Percentiles rank a stretch among this genome's conserved stretches.
phyloP scores from a whole-genome alignment of 192 early-diverging fungal species.

The Coemansia sp. region DNA sequence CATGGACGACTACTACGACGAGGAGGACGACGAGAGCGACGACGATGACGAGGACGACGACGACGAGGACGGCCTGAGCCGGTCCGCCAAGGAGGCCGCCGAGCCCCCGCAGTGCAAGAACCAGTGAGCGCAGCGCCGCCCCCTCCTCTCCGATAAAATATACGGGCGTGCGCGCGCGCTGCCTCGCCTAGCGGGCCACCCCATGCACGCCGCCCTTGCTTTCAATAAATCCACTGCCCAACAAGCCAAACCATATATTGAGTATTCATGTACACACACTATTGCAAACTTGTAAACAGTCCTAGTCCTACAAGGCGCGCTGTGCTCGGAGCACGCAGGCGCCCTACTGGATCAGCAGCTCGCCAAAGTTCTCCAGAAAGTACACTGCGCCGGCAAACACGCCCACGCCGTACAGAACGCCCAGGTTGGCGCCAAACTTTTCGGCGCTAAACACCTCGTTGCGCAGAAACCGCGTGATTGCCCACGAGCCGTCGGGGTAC shows the following conservation, averaged over 20 bases:
- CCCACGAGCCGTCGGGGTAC: constrained; percentile 40
- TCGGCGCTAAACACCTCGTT: constrained; percentile 39
- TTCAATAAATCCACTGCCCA: too few relatives aligned
- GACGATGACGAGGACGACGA: constrained; percentile 39
- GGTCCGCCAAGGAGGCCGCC: constrained; percentile 46
- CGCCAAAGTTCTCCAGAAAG: constrained; percentile 45
- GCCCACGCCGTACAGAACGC: constrained; percentile 43
- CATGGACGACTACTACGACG: constrained; percentile 47
- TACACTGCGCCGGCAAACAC: constrained; percentile 49
- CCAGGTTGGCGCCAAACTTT: constrained; percentile 38
- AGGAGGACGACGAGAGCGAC: constrained; percentile 41
- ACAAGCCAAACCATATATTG: too few relatives aligned
- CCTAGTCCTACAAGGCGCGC: too few relatives aligned
- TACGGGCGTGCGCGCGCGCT: too few relatives aligned
- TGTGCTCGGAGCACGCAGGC: too few relatives aligned
- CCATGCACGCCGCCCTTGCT: neutral
- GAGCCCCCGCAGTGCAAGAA: constrained; percentile 55
- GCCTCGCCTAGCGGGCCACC: too few relatives aligned
- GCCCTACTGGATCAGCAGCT: constrained; percentile 45
- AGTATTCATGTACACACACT: too few relatives aligned
- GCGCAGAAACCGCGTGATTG: constrained; percentile 44
- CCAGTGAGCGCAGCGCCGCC: constrained; percentile 35
- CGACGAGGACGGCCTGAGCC: constrained; percentile 41
- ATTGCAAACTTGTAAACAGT: too few relatives aligned
- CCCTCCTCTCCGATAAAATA: neutral